A percentile compares a stretch with the other conserved stretches of the same genome.
These are phyloP conservation scores for Furcasterigmium sp. DNA, from an alignment of 2,329 filamentous ascomycete genomes.

Conservation along the genomic window DNA sequence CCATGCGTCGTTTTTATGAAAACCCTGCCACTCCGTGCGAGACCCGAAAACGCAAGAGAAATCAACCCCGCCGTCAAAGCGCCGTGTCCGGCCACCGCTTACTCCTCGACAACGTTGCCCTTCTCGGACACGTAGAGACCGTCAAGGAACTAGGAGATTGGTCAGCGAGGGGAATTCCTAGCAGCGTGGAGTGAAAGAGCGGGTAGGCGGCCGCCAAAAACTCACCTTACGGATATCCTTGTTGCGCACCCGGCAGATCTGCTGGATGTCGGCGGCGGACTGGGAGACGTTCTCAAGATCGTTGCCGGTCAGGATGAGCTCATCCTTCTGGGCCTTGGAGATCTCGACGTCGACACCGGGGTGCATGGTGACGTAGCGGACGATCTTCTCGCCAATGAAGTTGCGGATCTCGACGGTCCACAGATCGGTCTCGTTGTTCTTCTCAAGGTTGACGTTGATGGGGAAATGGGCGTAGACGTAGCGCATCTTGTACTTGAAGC, in stretches of 20 bases:
- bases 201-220: slow-evolving; percentile 6
- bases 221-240: slow-evolving; percentile 99
- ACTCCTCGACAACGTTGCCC: slow-evolving; percentile 82
- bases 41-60: slow-evolving; percentile 57
- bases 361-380: slow-evolving; percentile 86
- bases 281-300: slow-evolving; percentile 96
- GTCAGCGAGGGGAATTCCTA: slow-evolving; percentile 13
- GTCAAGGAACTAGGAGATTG: slow-evolving; percentile 78
- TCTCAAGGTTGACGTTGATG: slow-evolving; percentile 99
- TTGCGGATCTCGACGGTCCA: slow-evolving; percentile 98
- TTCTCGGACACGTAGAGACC: slow-evolving; percentile 99
- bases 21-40: slow-evolving; percentile 50
- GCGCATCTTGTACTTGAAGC: slow-evolving; percentile 99
- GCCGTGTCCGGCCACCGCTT: slow-evolving; percentile 21
- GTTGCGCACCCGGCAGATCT: slow-evolving; percentile 99
- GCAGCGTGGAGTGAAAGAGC: no score
- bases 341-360: slow-evolving; percentile 84
- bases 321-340: slow-evolving; percentile 94
- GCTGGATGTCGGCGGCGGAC: slow-evolving; percentile 98
- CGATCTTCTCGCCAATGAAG: slow-evolving; percentile 99
- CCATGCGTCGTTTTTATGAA: slow-evolving; percentile 59
- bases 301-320: slow-evolving; percentile 91
- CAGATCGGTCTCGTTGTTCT: slow-evolving; percentile 85
- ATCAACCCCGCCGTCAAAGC: slow-evolving; percentile 16
- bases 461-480: slow-evolving; percentile 99